Conservation (phyloP, 129 eudicot genomes). For the Scalesia atractyloides region DNA sequence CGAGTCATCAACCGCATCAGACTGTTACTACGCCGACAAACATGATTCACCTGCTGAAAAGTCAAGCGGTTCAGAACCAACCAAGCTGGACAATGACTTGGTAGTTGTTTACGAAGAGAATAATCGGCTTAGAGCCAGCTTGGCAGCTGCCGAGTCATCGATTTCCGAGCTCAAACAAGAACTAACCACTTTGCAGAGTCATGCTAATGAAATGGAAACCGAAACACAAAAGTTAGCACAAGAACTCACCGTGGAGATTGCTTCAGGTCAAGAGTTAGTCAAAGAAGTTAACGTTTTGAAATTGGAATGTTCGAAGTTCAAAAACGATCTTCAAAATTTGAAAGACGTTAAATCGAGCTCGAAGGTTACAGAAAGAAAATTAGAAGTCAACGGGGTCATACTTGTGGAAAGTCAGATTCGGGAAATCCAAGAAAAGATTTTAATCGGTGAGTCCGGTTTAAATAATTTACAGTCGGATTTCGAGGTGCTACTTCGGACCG, state of each 20-base stretch:
- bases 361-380: constrained; percentile 29
- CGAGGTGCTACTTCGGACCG: constrained; percentile 48
- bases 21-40: constrained; percentile 64
- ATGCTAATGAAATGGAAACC: constrained; percentile 64
- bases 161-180: constrained; percentile 67
- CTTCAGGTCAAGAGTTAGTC: constrained; percentile 62
- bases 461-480: constrained; percentile 55
- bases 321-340: constrained; percentile 56
- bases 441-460: constrained; percentile 47
- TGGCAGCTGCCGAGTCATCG: constrained; percentile 85
- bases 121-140: constrained; percentile 56
- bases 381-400: constrained; percentile 43
- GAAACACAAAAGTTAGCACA: constrained; percentile 67
- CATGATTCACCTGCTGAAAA: constrained; percentile 55
- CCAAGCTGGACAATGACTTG: constrained; percentile 46
- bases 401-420: constrained; percentile 55
- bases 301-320: constrained; percentile 66
- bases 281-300: constrained; percentile 63
- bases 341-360: constrained; percentile 43
- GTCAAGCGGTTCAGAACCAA: constrained; percentile 44
- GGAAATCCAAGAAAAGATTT: constrained; percentile 60
- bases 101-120: constrained; percentile 64
- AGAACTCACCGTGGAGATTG: constrained; percentile 52
- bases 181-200: constrained; percentile 56
- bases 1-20: constrained; percentile 80